Base-by-base conservation (phyloP, 1,284 basidiomycete species). In the Puccinia hordei region DNA sequence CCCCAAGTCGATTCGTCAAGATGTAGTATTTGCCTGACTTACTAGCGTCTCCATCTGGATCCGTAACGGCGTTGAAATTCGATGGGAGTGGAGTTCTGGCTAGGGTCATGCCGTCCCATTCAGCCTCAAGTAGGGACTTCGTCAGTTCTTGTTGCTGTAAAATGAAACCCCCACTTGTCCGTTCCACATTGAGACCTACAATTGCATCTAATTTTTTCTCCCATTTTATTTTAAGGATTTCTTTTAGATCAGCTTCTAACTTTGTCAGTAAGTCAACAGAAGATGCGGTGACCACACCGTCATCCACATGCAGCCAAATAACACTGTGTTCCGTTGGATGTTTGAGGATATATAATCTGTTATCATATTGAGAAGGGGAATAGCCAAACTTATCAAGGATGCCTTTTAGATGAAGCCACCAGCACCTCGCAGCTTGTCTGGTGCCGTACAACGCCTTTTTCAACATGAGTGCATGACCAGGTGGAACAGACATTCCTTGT, bases 171-270 rank as follows among this genome's bases (percentile, higher is more conserved):
- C 41, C n/a, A 1, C 6, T 22, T 17, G 22, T 17, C 0, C 73
- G 3, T 33, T 10, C 27, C 46, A 75, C 38, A 12, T 75, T 63
- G 3, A 75, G 17, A 24, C 73, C 73, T 44, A 75, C 73, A 38
- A 75, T 63, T 13, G 53, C 41, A 4, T 38, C 41, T 15, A 75
- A 22, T 5, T 61, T 19, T 0, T 38, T 3, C 3, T 12, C 17
- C 73, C 73, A 75, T 19, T 55, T 73, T 8, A 73, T 55, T 57
- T 33, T 35, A 2, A 73, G 30, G 9, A 30, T 55, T 1, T 33
- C 30, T 13, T 57, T 33, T 17, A 73, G 30, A 33, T 53, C 72
- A 1, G n/a, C 2, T 19, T 33, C 17, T 0, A 73, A 17, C 35
- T 73, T 33, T 17, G 12, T 4, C 6, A 73, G 38, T 2, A 57